Percentiles rank a stretch among this genome's conserved stretches.
These are phyloP conservation scores for Penicillium crystallinum DNA, from an alignment of 495 filamentous ascomycete species.

Conservation along the genomic window DNA sequence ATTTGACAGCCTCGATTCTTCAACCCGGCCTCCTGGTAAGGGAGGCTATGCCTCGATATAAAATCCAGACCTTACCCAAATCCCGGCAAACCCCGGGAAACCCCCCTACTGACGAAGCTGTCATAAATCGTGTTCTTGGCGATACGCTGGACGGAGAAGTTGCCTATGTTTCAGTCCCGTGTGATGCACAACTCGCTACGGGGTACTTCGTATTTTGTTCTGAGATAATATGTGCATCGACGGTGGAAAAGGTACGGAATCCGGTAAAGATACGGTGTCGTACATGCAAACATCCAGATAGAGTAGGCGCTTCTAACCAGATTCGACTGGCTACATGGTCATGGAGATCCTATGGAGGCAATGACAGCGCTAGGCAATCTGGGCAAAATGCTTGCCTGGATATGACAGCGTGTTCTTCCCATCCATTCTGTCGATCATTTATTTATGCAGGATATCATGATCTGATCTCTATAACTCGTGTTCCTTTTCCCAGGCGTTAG, in stretches of 20 bases:
- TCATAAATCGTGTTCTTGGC: background rate
- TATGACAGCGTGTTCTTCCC: background rate
- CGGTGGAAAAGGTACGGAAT: background rate
- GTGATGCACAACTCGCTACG: too few relatives aligned
- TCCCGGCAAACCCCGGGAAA: too few relatives aligned
- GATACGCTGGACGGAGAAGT: too few relatives aligned
- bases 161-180: too few relatives aligned
- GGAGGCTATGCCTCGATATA: slow-evolving; percentile 6
- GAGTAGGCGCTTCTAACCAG: background rate
- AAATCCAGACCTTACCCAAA: background rate
- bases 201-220: too few relatives aligned
- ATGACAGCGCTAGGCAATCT: background rate
- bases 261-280: background rate
- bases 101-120: background rate
- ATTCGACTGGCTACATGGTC: background rate
- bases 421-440: background rate
- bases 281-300: slow-evolving; percentile 8
- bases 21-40: slow-evolving; percentile 7
- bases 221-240: too few relatives aligned
- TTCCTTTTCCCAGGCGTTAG: background rate
- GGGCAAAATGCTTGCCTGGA: background rate
- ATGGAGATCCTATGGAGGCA: background rate
- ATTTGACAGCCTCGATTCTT: slow-evolving; percentile 6
- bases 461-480: background rate
- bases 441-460: background rate